These are phyloP conservation scores for Melanogaster broomeanus DNA, from an alignment of 768 basidiomycete genomes.

Conservation along the genomic window DNA sequence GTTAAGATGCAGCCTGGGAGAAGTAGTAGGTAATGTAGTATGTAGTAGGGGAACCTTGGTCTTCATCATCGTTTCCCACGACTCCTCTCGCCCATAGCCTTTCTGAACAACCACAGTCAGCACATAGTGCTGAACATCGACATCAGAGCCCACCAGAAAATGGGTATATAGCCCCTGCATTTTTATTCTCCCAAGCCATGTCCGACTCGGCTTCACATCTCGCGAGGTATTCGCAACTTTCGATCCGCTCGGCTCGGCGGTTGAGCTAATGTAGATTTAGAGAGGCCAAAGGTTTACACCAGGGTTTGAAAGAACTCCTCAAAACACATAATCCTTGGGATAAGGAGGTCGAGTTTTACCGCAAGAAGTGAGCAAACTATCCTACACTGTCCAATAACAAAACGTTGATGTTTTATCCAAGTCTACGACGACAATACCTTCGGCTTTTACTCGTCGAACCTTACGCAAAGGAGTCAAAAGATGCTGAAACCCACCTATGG, in stretches of 20 bases:
- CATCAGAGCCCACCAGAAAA: slow-evolving; percentile 17
- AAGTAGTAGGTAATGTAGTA: too few relatives aligned
- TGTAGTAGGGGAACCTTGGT: too few relatives aligned
- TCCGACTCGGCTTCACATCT: slow-evolving; percentile 42
- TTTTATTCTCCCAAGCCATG: slow-evolving; percentile 30
- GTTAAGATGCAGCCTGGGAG: too few relatives aligned
- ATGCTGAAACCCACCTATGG: slow-evolving; percentile 85
- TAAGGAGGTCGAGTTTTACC: slow-evolving; percentile 81
- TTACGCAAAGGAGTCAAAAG: slow-evolving; percentile 70
- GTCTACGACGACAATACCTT: slow-evolving; percentile 71
- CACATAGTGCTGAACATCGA: slow-evolving; percentile 13
- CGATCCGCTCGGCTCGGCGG: not conserved
- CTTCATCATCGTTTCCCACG: slow-evolving; percentile 25
- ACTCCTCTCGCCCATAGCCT: slow-evolving; percentile 3
- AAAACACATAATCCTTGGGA: slow-evolving; percentile 79
- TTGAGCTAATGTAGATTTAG: slow-evolving; percentile 39
- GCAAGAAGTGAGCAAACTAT: slow-evolving; percentile 70
- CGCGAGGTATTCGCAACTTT: slow-evolving; percentile 29
- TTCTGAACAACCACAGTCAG: not conserved
- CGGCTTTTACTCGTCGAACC: slow-evolving; percentile 69
- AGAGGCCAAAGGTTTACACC: slow-evolving; percentile 77
- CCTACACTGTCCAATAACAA: slow-evolving; percentile 6
- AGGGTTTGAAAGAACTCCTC: slow-evolving; percentile 73
- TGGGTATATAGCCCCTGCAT: slow-evolving; percentile 21
- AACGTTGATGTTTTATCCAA: slow-evolving; percentile 29